phyloP scores from a whole-genome alignment of 495 filamentous ascomycete species.

The Ramalina peruviana region DNA sequence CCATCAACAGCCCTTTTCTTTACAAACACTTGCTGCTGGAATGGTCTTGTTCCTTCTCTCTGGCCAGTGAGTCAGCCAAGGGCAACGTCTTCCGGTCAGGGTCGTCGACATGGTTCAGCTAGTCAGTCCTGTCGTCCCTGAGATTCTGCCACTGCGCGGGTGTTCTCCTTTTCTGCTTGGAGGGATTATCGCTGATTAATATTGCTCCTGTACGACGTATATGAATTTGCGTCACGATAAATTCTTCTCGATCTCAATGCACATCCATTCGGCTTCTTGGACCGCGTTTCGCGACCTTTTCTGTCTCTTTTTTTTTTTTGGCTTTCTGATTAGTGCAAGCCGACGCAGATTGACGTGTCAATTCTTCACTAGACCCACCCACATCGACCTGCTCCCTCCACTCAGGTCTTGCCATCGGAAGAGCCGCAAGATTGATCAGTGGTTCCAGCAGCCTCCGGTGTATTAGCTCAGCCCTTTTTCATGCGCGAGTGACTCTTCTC shows the following conservation, averaged over 20 bases:
- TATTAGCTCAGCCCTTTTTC: background rate
- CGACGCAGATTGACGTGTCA: slow-evolving; percentile 19
- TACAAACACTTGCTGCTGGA: background rate
- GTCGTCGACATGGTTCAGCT: background rate
- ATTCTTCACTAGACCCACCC: background rate
- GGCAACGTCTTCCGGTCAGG: background rate
- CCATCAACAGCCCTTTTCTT: background rate
- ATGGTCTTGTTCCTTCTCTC: slow-evolving; percentile 2
- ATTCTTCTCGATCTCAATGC: no score
- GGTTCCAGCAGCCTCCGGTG: no score
- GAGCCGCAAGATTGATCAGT: slow-evolving; percentile 1
- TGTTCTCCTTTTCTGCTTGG: no score
- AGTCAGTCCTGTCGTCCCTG: no score
- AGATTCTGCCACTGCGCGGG: no score
- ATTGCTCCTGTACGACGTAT: no score
- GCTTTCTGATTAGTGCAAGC: background rate
- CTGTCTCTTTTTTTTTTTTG: no score
- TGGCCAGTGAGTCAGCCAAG: background rate
- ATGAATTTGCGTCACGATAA: no score
- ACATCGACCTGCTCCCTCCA: background rate
- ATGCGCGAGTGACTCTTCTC: background rate
- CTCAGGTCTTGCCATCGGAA: background rate
- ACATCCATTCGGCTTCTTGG: no score
- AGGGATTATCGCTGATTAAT: no score
- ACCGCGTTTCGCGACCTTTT: no score